Evolutionary conservation across 495 filamentous ascomycete species (phyloP).

Genomic region (Aspergillus mulundensis): DNA sequence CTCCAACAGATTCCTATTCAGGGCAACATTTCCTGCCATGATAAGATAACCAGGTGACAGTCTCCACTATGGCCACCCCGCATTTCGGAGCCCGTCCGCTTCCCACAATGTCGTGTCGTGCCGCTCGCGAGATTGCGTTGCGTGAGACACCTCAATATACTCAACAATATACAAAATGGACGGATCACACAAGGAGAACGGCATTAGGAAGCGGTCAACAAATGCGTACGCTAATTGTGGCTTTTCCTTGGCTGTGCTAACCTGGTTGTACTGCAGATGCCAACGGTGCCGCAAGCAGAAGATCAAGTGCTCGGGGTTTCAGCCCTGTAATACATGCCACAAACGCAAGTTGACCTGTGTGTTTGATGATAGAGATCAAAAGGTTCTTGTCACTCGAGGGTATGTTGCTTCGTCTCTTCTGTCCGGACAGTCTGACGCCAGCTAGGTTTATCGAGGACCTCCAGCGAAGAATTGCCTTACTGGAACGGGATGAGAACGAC

Average conservation of each 20-base stretch:
- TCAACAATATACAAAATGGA: slow-evolving; percentile 8
- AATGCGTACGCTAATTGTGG: slow-evolving; percentile 30
- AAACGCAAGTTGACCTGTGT: slow-evolving; percentile 39
- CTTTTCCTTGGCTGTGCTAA: neutral
- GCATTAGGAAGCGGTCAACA: slow-evolving; percentile 34
- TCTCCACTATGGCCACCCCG: neutral
- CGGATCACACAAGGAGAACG: slow-evolving; percentile 8
- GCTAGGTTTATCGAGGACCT: slow-evolving; percentile 37
- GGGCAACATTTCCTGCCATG: neutral
- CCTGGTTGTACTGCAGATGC: slow-evolving; percentile 28
- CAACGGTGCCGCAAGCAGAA: slow-evolving; percentile 44
- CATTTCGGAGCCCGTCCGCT: neutral
- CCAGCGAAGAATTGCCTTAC: slow-evolving; percentile 27
- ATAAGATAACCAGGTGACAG: neutral
- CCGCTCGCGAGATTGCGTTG: neutral
- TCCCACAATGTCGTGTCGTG: neutral
- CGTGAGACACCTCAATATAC: neutral
- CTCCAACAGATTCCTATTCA: neutral
- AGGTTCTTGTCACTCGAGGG: slow-evolving; percentile 40
- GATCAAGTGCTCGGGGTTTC: slow-evolving; percentile 41
- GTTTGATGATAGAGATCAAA: slow-evolving; percentile 41
- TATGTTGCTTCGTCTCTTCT: slow-evolving; percentile 11
- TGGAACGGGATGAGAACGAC: slow-evolving; percentile 22
- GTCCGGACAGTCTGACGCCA: neutral
- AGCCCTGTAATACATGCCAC: slow-evolving; percentile 40